A percentile compares a stretch with the other conserved stretches of the same genome.
Evolutionary conservation across 352 stramenopile genomes (phyloP).

Genomic region (Phytophthora agathidicida): DNA sequence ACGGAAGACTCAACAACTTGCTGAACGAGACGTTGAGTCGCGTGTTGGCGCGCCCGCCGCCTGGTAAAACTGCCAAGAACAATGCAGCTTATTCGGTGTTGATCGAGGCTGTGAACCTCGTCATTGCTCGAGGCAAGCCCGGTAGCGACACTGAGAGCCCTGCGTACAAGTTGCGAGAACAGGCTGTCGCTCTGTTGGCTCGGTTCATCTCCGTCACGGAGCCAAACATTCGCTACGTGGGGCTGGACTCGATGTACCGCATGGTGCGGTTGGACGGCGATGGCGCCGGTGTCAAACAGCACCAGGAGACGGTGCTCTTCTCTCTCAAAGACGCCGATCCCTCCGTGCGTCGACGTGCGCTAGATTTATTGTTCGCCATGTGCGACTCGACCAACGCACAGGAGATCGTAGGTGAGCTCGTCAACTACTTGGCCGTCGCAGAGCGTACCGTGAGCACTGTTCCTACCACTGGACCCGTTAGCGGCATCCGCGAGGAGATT

Average conservation of each 20-base stretch:
- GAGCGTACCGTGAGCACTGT: constrained; percentile 73
- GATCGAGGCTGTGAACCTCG: constrained; percentile 98
- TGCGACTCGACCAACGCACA: constrained; percentile 96
- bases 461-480: constrained; percentile 23
- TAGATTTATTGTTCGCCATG: constrained; percentile 99
- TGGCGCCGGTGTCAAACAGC: constrained; percentile 91
- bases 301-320: constrained; percentile 95
- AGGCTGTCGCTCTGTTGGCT: constrained; percentile 93
- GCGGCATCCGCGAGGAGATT: constrained; percentile 93
- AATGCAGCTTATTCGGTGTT: constrained; percentile 97
- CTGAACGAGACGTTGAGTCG: constrained; percentile 93
- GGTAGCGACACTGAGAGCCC: constrained; percentile 34
- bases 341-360: constrained; percentile 93
- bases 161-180: constrained; percentile 88
- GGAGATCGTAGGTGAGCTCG: constrained; percentile 96
- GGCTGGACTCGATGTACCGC: constrained; percentile 96
- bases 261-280: constrained; percentile 91
- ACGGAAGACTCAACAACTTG: constrained; percentile 49
- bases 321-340: constrained; percentile 98
- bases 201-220: constrained; percentile 98
- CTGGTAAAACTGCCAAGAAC: constrained; percentile 89
- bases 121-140: constrained; percentile 93
- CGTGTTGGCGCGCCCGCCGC: constrained; percentile 92
- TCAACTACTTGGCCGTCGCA: constrained; percentile 94
- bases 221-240: constrained; percentile 98